These are phyloP conservation scores for Cucumis hystrix DNA, from an alignment of 306 rosid genomes.

Conservation along the genomic window DNA sequence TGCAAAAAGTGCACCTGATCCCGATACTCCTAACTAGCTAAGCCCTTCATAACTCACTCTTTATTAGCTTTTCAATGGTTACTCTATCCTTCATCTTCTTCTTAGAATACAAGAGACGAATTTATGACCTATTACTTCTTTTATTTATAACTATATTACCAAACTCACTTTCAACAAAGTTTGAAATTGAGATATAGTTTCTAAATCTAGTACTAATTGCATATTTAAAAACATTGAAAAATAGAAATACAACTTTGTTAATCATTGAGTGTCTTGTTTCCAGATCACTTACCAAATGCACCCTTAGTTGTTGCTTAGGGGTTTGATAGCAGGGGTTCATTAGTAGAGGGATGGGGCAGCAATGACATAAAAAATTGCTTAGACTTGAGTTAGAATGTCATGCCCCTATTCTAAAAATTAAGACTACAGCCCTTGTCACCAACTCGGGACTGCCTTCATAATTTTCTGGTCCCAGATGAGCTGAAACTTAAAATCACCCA, in stretches of 20 bases:
- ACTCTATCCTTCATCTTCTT: not conserved
- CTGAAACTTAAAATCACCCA: too few relatives aligned
- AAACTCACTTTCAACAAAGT: not conserved
- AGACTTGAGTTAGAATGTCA: not conserved
- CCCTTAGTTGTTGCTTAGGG: not conserved
- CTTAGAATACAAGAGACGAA: not conserved
- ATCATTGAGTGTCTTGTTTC: not conserved
- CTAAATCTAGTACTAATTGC: not conserved
- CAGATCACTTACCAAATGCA: not conserved
- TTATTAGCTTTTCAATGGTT: not conserved
- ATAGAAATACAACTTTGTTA: not conserved
- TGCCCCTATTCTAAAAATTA: too few relatives aligned
- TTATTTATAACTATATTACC: not conserved
- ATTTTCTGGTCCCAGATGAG: too few relatives aligned
- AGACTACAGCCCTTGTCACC: too few relatives aligned
- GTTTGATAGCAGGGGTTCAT: not conserved
- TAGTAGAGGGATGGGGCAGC: not conserved
- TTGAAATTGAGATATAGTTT: not conserved
- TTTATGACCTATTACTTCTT: not conserved
- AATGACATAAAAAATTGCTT: not conserved
- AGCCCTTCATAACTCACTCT: not conserved
- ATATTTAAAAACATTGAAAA: too few relatives aligned
- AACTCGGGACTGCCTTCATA: too few relatives aligned
- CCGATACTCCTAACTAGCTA: not conserved
- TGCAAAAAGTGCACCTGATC: not conserved